Base-by-base conservation (phyloP, 2,329 filamentous ascomycete genomes). In the Exophiala spinifera region DNA sequence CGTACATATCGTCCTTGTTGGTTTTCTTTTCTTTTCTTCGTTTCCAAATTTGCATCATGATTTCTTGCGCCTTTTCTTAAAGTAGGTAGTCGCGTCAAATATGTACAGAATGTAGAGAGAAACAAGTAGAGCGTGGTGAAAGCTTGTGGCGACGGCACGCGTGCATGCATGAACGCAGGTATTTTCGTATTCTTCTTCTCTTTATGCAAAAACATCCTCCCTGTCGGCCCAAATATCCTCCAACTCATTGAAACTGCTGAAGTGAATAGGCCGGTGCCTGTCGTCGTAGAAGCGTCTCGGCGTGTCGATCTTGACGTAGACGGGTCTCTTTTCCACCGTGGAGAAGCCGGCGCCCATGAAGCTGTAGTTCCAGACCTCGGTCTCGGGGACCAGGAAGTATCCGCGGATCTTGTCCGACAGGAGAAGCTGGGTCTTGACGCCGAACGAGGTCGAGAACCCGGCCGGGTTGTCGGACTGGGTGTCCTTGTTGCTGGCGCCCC, bases 201-300 rank as follows among this genome's bases (percentile, higher is more conserved):
- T 14, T 79, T 81, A 97, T 65, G 90, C 92, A 76, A 99, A 95
- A 70, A 91, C 92, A 76, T 99, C 92, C 61, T 84, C 84, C 66
- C 91, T 81, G 72, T 99, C 94, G 44, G 96, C 91, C 84, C 91
- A 95, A 39, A 95, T 88, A 72, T 99, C 92, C 75, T 99, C 94
- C 69, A 99, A 74, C 77, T 99, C 92, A 1, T 91, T 90, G 74
- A 99, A 99, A 72, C 91, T 96, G 70, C 92, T 87, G 81, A 99
- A 99, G 75, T 99, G 94, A 52, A 96, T 77, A 14, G 92, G 91
- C 21, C 94, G 84, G 73, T 99, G 95, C 65, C 91, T 81, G 65
- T 91, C 91, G 68, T 88, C 91, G 74, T 99, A 99, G 75, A 96
- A 97, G 7, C 88, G 80, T 59, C 72, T 56, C 15, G 94, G 94